Base-by-base conservation (phyloP, 805 yeast species). In the Isabelozyma rhagii region DNA sequence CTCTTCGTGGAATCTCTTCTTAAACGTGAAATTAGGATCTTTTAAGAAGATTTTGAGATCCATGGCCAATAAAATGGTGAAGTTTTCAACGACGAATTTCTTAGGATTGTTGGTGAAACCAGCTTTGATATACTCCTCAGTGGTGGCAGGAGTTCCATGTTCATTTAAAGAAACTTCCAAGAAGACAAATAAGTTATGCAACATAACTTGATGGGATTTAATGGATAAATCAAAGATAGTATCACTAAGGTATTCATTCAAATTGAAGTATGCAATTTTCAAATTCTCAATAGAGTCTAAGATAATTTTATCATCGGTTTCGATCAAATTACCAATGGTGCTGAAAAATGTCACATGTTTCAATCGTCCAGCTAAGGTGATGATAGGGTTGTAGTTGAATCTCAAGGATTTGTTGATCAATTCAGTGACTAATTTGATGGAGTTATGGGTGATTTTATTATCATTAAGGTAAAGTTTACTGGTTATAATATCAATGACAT, bases 1-100 rank as follows among this genome's bases (percentile, higher is more conserved):
- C 55, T 85, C 89, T 60, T 86, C 89, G 47, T 79, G 81, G 59
- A 77, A 83, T 29, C 75, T 66, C 64, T 84, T 85, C 52, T 79
- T 82, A 67, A 85, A 85, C 0, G 84, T 69, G 60, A 81, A 73
- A 59, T 82, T 82, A 14, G 84, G 74, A 55, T 78, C 81, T 51
- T 77, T 77, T 40, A 84, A 64, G 59, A 85, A 83, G 38, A 75
- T 69, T 52, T 77, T 72, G 45, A 84, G 66, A 57, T 82, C 84
- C 65, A 80, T 72, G 2, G 83, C 77, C 44, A 79, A 75, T 44
- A 82, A 68, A 21, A 82, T 63, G 5, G 82, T 63, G 58, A 75
- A 81, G 47, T 77, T 69, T 3, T 71, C 72, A 18, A 68, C 60
- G 3, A 81, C 75, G 51, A 71, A 75, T 27, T 66, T 61, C 29